These are phyloP conservation scores for Umbelopsis sp. DNA, from an alignment of 192 early-diverging fungal species.

Conservation along the genomic window DNA sequence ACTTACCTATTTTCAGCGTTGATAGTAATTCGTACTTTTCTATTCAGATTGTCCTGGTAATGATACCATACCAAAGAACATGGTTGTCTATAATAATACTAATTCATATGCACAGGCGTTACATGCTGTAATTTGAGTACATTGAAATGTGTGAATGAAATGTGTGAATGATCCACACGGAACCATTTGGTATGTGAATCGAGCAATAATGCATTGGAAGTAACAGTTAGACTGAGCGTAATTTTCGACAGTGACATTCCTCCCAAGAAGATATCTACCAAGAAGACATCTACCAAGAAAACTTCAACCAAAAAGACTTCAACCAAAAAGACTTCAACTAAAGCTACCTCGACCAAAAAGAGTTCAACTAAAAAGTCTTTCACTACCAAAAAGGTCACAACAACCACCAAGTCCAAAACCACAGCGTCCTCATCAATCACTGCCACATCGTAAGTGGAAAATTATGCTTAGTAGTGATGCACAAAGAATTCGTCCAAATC, in stretches of 20 bases:
- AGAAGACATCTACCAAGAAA: background rate
- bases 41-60: constrained; percentile 6
- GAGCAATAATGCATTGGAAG: background rate
- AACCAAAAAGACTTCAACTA: background rate
- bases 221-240: background rate
- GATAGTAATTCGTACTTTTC: background rate
- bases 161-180: background rate
- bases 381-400: background rate
- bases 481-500: background rate
- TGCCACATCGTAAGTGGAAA: background rate
- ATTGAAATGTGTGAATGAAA: background rate
- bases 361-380: background rate
- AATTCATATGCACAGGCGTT: background rate
- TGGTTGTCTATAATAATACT: background rate
- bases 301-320: background rate
- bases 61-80: background rate
- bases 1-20: background rate
- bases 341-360: background rate
- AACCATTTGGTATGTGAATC: constrained; percentile 14
- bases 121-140: constrained; percentile 8
- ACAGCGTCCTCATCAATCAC: background rate
- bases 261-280: background rate
- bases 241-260: background rate
- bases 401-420: background rate
- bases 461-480: no score